Evolutionary conservation across 1,139 yeast species (phyloP), one percentile per base, ranked within the genome.

Genomic region (Sugiyamaella pinicola): DNA sequence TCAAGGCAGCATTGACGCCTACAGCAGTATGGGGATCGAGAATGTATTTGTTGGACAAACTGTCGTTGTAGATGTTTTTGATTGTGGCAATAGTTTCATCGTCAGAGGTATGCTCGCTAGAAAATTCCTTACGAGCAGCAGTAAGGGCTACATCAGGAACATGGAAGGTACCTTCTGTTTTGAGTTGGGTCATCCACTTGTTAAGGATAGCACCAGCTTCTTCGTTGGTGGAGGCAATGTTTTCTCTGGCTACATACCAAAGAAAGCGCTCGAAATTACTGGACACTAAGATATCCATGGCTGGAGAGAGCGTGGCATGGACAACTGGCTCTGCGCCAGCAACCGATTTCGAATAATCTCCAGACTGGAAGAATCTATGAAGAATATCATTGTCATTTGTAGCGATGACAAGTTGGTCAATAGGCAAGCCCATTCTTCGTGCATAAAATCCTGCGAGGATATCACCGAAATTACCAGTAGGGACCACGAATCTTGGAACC

Each of bases 391-490:
- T 93, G 66, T 88, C 93, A 69, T 93, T 93, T 42, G 99, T 93
- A 43, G 99, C 98, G 65, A 93, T 88, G 64, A 91, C 85, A 62
- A 93, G 80, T 67, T 83, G 82, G 60, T 85, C 91, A 48, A 86
- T 79, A 44, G 98, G 98, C 60, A 93, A 79, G 38, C 99, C 99
- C 98, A 93, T 90, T 70, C 86, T 80, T 70, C 85, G 83, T 51
- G 99, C 98, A 68, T 82, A 93, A 71, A 85, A 93, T 55, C 99
- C 99, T 29, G 99, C 99, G 55, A 95, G 81, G 55, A 93, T 91
- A 68, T 93, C 99, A 67, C 99, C 99, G 71, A 93, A 93, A 78
- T 93, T 93, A 66, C 99, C 99, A 54, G 96, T 86, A 64, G 99
- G 99, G 46, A 93, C 99, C 47, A 93, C 96, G 68, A 82, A 93